Conservation (phyloP, 2,329 filamentous ascomycete species). For the Scedosporium boydii region DNA sequence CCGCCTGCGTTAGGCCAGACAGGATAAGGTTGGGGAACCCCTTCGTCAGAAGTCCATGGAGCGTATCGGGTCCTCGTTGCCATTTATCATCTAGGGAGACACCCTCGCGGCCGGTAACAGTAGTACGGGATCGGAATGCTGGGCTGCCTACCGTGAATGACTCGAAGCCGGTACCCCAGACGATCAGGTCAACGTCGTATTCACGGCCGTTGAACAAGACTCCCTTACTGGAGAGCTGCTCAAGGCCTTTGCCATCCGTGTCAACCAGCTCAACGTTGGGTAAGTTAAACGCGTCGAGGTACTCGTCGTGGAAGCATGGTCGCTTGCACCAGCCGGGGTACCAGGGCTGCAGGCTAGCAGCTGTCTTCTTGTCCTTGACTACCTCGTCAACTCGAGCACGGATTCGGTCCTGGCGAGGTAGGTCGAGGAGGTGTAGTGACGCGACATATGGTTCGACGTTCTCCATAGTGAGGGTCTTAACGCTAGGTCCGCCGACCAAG, state of each 20-base stretch:
- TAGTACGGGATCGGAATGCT: conserved; percentile 38
- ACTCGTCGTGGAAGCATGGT: conserved; percentile 51
- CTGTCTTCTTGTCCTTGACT: conserved; percentile 43
- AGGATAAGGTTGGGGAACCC: background rate
- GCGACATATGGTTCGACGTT: no score
- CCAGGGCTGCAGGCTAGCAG: conserved; percentile 46
- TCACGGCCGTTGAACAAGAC: conserved; percentile 36
- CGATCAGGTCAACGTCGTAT: conserved; percentile 39
- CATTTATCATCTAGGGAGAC: conserved; percentile 32
- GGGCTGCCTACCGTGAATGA: conserved; percentile 25
- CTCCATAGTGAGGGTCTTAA: no score
- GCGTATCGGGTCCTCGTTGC: background rate
- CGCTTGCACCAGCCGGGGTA: conserved; percentile 56
- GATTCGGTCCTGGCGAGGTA: conserved; percentile 27
- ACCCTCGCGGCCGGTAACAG: conserved; percentile 35
- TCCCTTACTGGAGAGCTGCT: conserved; percentile 31
- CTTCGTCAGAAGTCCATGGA: background rate
- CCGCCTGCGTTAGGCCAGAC: no score
- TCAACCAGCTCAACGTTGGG: conserved; percentile 51
- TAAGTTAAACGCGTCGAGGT: conserved; percentile 48
- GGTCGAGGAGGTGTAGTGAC: no score
- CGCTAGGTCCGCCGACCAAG: no score
- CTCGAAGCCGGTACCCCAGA: conserved; percentile 47
- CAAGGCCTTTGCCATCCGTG: conserved; percentile 43
- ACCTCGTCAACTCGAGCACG: conserved; percentile 35